Base-by-base conservation (phyloP, 2,329 filamentous ascomycete genomes). In the Albophoma yamanashiensis region DNA sequence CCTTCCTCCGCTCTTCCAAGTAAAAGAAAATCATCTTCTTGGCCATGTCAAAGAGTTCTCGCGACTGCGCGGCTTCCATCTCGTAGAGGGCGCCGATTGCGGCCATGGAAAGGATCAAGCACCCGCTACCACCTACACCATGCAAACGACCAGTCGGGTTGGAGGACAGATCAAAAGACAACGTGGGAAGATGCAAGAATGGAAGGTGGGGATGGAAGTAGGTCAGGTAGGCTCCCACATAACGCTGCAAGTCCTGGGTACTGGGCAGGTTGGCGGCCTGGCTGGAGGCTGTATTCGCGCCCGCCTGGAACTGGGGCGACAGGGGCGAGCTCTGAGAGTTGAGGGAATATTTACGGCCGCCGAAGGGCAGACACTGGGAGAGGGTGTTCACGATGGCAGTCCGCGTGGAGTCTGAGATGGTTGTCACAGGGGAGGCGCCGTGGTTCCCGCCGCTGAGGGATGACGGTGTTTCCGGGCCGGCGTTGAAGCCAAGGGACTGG, bases 11-110 rank as follows among this genome's bases (percentile, higher is more conserved):
- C 72, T 96, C 92, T 72, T 97, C 93, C 40, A 99, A 83, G 70
- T 96, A 96, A 62, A 92, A 80, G 64, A 93, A 88, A 61, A 97
- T 95, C 88, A 96, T 91, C 75, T 92, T 95, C 78, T 97, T 97
- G 56, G 92, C 90, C 70, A 92, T 88, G 66, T 96, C 91, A 68
- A 97, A 97, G 9, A 99, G 76, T 55, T 95, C 89, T 71, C 88
- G 89, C 31, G 92, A 95, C 59, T 88, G 83, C 36, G 81, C 80
- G 61, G 87, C 85, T 62, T 97, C 92, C 69, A 88, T 85, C 75
- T 97, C 93, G 74, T 96, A 97, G 45, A 97, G 78, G 42, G 90
- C 89, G 27, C 89, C 90, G 65, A 81, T 78, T n/a, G 90, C 89
- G 38, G 89, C 88, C 83, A 93, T 92, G 22, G 89, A 89, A 42